Evolutionary conservation across 257 asterid species (phyloP).

Genomic region (Solanum dulcamara): DNA sequence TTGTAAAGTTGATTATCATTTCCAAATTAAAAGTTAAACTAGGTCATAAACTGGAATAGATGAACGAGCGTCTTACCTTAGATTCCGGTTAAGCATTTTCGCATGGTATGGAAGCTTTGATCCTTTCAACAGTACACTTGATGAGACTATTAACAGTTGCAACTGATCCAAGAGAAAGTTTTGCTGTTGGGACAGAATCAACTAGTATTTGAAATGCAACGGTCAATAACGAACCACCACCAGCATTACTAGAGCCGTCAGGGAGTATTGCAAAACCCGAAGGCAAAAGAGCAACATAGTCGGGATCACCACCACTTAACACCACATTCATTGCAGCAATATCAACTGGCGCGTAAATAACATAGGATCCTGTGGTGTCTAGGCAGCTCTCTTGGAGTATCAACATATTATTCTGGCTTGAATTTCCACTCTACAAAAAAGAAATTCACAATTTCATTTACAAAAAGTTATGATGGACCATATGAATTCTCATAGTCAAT

Average conservation of each 20-base stretch:
- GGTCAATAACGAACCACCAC: slow-evolving; percentile 33
- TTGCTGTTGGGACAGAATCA: slow-evolving; percentile 46
- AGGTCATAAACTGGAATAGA: not conserved
- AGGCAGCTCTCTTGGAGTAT: slow-evolving; percentile 40
- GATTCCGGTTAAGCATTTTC: slow-evolving; percentile 12
- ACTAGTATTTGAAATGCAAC: slow-evolving; percentile 53
- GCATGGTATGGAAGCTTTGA: slow-evolving; percentile 22
- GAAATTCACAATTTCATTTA: not conserved
- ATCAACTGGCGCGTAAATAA: slow-evolving; percentile 40
- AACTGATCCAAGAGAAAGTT: slow-evolving; percentile 44
- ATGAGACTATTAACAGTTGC: slow-evolving; percentile 47
- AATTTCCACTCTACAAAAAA: slow-evolving; percentile 26
- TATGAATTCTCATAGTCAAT: not conserved
- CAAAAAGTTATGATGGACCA: not conserved
- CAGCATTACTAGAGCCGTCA: slow-evolving; percentile 24
- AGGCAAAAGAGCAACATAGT: slow-evolving; percentile 43
- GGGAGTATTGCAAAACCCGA: slow-evolving; percentile 57
- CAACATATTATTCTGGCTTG: slow-evolving; percentile 47
- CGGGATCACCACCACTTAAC: slow-evolving; percentile 41
- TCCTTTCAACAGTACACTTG: slow-evolving; percentile 47
- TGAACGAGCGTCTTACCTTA: not conserved
- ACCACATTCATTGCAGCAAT: slow-evolving; percentile 38
- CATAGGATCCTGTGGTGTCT: slow-evolving; percentile 35
- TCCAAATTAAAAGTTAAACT: not conserved
- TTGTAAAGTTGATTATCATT: too few relatives aligned